A percentile compares a stretch with the other conserved stretches of the same genome.
phyloP scores from a whole-genome alignment of 2,329 filamentous ascomycete genomes.

The Cladosporium sp. region DNA sequence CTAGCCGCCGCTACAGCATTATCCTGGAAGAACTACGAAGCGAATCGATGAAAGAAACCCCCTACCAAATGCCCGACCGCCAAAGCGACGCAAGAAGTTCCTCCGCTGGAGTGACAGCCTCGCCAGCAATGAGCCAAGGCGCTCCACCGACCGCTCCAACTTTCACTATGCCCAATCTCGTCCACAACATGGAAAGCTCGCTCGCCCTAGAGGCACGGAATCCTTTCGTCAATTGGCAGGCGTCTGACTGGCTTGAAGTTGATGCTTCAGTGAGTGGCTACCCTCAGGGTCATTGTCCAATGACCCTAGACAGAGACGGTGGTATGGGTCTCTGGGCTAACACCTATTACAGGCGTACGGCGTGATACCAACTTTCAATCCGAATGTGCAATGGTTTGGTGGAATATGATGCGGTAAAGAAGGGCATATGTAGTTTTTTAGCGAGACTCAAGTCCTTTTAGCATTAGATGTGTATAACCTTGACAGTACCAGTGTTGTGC shows the following conservation, averaged over 20 bases:
- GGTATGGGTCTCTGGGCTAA: background rate
- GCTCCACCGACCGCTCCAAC: background rate
- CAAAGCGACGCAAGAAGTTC: background rate
- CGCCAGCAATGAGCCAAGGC: background rate
- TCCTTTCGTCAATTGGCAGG: slow-evolving; percentile 29
- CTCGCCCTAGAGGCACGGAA: background rate
- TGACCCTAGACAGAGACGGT: background rate
- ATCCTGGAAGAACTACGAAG: slow-evolving; percentile 43
- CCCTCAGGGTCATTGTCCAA: too few relatives aligned
- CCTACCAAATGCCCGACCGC: background rate
- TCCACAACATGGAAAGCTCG: background rate
- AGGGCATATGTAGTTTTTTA: too few relatives aligned
- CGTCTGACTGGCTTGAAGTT: slow-evolving; percentile 32
- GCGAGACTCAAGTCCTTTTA: too few relatives aligned
- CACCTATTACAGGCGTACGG: slow-evolving; percentile 1
- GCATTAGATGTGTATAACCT: too few relatives aligned
- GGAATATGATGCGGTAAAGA: background rate
- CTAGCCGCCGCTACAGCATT: slow-evolving; percentile 44
- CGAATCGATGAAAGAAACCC: slow-evolving; percentile 24
- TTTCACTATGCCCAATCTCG: background rate
- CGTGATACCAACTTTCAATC: background rate
- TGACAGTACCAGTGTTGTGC: too few relatives aligned
- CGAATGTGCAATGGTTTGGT: slow-evolving; percentile 7
- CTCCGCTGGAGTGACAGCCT: background rate
- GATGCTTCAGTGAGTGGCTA: slow-evolving; percentile 28